These are phyloP conservation scores for Termitomyces sp. DNA, from an alignment of 768 basidiomycete species.

Conservation along the genomic window DNA sequence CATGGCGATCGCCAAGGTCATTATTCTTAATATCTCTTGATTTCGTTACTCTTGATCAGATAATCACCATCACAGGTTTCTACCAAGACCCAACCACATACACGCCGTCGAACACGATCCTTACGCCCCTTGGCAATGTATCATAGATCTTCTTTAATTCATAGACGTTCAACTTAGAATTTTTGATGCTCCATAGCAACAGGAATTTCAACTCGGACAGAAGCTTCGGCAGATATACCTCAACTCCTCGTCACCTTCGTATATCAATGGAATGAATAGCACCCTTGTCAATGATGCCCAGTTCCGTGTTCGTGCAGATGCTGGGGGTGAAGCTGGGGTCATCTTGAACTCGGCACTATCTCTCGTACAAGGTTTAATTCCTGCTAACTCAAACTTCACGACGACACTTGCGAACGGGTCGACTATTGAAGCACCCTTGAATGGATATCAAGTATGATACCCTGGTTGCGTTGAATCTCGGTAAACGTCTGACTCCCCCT, in stretches of 20 bases:
- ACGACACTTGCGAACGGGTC: constrained; percentile 68
- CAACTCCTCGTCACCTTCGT: constrained; percentile 48
- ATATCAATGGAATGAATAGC: constrained; percentile 44
- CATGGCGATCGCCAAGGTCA: constrained; percentile 59
- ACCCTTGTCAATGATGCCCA: constrained; percentile 36
- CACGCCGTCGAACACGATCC: constrained; percentile 51
- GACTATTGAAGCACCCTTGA: constrained; percentile 53
- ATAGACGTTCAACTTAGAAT: not conserved
- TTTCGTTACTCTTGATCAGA: not conserved
- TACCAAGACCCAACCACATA: constrained; percentile 64
- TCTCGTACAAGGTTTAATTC: constrained; percentile 69
- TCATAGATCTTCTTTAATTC: constrained; percentile 11
- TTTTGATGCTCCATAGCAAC: constrained; percentile 32
- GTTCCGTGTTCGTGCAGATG: constrained; percentile 57
- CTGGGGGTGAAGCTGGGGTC: constrained; percentile 67
- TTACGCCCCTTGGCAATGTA: constrained; percentile 71
- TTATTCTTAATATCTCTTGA: constrained; percentile 2
- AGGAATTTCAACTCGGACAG: constrained; percentile 59
- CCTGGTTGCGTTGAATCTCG: not conserved
- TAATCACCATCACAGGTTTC: constrained; percentile 40
- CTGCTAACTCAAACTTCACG: constrained; percentile 42
- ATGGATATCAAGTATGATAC: constrained; percentile 58
- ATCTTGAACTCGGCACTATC: constrained; percentile 66
- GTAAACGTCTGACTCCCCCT: not conserved
- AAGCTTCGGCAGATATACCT: constrained; percentile 54